These are phyloP conservation scores for Quercus lobata DNA, from an alignment of 331 rosid genomes.

Conservation along the genomic window DNA sequence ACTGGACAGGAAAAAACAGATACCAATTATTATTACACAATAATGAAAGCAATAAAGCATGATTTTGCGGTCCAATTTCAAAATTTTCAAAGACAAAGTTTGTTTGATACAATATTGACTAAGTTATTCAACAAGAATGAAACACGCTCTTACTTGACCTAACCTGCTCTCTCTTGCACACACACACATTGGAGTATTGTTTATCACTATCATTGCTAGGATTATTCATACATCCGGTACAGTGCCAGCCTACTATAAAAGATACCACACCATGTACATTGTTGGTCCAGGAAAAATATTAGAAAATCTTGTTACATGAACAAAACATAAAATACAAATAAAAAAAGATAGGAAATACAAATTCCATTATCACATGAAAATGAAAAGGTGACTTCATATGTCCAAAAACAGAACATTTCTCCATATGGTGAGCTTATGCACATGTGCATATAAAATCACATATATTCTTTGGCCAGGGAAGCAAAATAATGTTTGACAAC, in stretches of 20 bases:
- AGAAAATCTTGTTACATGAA: neutral
- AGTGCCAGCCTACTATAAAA: neutral
- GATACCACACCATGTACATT: neutral
- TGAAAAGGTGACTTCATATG: too few species aligned
- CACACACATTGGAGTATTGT: too few species aligned
- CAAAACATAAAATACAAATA: neutral
- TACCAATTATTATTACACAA: neutral
- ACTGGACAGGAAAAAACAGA: neutral
- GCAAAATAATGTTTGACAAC: neutral
- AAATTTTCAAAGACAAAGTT: neutral
- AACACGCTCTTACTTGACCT: neutral
- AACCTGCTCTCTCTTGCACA: neutral
- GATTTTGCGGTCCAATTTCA: neutral
- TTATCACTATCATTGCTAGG: too few species aligned
- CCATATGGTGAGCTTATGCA: too few species aligned
- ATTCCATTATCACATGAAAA: neutral
- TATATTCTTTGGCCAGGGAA: neutral
- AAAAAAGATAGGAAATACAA: neutral
- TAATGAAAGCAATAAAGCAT: neutral
- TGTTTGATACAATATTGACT: neutral
- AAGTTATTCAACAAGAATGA: neutral
- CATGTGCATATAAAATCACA: neutral
- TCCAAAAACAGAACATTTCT: too few species aligned
- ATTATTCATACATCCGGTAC: neutral
- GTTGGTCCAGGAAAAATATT: neutral